Conservation (phyloP, 2,329 filamentous ascomycete species). For the Pezizomycotina sp. region DNA sequence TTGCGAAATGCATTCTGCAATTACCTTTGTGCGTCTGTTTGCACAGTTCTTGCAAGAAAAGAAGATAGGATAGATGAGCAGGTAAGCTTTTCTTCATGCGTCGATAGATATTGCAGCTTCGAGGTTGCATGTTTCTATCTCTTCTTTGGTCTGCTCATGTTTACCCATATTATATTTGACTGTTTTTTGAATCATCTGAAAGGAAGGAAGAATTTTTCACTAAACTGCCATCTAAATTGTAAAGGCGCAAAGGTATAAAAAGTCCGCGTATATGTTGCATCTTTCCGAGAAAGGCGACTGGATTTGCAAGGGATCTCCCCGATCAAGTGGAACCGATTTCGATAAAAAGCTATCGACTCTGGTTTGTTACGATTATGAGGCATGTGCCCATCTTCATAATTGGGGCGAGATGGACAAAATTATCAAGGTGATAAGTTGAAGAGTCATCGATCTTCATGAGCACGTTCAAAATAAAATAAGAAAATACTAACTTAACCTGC, state of each 20-base stretch:
- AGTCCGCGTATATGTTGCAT: too few relatives aligned
- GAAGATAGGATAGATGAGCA: conserved; percentile 30
- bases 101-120: not conserved
- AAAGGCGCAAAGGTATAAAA: too few relatives aligned
- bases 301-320: conserved; percentile 37
- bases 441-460: too few relatives aligned
- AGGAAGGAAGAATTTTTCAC: too few relatives aligned
- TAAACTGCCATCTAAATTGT: too few relatives aligned
- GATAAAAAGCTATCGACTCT: conserved; percentile 41
- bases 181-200: too few relatives aligned
- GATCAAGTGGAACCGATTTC: too few relatives aligned
- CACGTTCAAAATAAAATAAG: too few relatives aligned
- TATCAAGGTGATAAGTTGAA: conserved; percentile 36
- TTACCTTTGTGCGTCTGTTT: conserved; percentile 29
- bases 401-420: conserved; percentile 51
- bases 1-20: conserved; percentile 17
- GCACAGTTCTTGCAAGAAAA: conserved; percentile 35
- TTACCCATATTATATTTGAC: too few relatives aligned
- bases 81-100: conserved; percentile 25
- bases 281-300: conserved; percentile 14
- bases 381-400: conserved; percentile 45
- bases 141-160: not conserved
- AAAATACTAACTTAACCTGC: too few relatives aligned
- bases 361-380: conserved; percentile 65
- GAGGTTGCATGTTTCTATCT: conserved; percentile 1